Base-by-base conservation (phyloP, 2,329 filamentous ascomycete species). In the Fusarium redolens region DNA sequence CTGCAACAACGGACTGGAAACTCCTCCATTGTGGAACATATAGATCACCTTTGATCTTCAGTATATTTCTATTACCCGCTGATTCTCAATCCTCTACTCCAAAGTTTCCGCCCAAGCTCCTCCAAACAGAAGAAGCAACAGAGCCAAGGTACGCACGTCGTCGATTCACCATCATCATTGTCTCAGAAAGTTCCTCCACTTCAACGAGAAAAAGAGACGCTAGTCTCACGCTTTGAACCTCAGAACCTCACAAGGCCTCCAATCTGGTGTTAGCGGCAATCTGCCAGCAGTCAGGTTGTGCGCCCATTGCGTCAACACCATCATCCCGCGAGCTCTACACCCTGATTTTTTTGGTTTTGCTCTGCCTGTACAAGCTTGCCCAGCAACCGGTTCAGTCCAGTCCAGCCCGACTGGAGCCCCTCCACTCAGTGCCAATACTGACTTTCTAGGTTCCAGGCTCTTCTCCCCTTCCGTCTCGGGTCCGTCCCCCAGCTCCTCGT, bases 241-340 rank as follows among this genome's bases (percentile, higher is more conserved):
- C 41, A 44, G 51, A 51, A 48, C 62, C 62, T 72, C 41, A 44
- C 66, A 71, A 37, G 52, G 50, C 55, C 65, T 69, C 71, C 65
- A 55, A 63, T 72, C 48, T 61, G 61, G 68, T 57, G 30, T 35
- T 73, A 74, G 71, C 68, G 44, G 55, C 51, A 48, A 48, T 52
- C 69, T 65, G 59, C 44, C 68, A 71, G 61, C 66, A 59, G 71
- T 62, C 62, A 63, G 50, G 58, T 68, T 67, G 71, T 73, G 68
- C 73, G 65, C 69, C 73, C 67, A 78, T 78, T 78, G 76, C 76
- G 76, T 78, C 76, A 78, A 78, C 75, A 78, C 75, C 73, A 73
- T 71, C 65, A 71, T 71, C 71, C 68, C 41, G 54, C 43, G 63
- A 74, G 62, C 71, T 66, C 47, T 67, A 60, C 73, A 67, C 63